These are phyloP conservation scores for Penicillium herquei DNA, from an alignment of 495 filamentous ascomycete genomes.

Conservation along the genomic window DNA sequence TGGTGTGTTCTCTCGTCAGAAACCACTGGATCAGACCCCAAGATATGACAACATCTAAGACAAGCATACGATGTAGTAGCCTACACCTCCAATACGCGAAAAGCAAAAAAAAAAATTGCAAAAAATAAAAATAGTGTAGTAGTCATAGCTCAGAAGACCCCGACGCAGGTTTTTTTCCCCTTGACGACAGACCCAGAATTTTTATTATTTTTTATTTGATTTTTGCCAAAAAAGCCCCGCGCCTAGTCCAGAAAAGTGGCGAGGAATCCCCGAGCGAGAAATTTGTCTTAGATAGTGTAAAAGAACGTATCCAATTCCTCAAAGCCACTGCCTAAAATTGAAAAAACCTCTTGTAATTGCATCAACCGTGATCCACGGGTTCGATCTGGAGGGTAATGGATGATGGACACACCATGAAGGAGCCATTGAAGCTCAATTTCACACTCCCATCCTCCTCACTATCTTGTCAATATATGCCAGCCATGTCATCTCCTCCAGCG, in stretches of 20 bases:
- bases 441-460: not conserved
- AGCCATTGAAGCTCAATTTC: not conserved
- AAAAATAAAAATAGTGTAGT: too few relatives aligned
- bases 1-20: not conserved
- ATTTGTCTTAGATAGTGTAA: not conserved
- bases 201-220: too few relatives aligned
- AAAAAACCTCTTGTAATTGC: not conserved
- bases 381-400: not conserved
- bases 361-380: not conserved
- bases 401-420: slow-evolving; percentile 1
- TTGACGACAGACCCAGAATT: too few relatives aligned
- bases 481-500: not conserved
- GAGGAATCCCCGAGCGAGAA: not conserved
- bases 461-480: not conserved
- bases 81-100: too few relatives aligned
- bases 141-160: not conserved
- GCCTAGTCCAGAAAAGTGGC: not conserved
- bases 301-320: not conserved
- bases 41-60: not conserved
- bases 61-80: not conserved
- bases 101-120: too few relatives aligned
- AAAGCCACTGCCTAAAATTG: not conserved
- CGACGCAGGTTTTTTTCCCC: not conserved
- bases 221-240: not conserved
- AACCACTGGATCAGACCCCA: not conserved